A percentile compares a stretch with the other conserved stretches of the same genome.
phyloP scores from a whole-genome alignment of 2,329 filamentous ascomycete genomes.

The Sporothrix pseudoabietina region DNA sequence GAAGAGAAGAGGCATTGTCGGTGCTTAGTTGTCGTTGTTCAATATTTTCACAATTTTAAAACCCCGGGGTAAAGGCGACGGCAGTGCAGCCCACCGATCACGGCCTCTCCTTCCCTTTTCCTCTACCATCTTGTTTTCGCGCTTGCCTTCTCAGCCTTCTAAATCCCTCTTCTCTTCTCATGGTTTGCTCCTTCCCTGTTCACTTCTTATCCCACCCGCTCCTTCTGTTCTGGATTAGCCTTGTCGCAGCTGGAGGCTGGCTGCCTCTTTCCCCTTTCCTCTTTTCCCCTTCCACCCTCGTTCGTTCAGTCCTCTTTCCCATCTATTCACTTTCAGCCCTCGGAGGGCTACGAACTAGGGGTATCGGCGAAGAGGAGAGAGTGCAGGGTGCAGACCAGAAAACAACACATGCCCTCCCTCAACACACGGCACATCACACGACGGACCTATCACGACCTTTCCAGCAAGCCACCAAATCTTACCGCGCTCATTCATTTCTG shows the following conservation, averaged over 20 bases:
- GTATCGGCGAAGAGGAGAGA: not conserved
- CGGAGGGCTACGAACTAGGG: not conserved
- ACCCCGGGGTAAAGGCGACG: not conserved
- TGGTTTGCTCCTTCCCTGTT: not conserved
- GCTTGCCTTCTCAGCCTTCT: too few relatives aligned
- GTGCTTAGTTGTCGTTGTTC: not conserved
- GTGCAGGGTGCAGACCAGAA: not conserved
- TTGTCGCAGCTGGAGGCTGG: not conserved
- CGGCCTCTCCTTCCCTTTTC: not conserved
- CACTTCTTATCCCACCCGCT: not conserved
- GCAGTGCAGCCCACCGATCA: slow-evolving; percentile 10
- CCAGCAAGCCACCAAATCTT: slow-evolving; percentile 24
- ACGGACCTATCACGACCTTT: slow-evolving; percentile 13
- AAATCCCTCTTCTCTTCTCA: not conserved
- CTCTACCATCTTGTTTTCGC: too few relatives aligned
- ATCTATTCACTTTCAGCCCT: not conserved
- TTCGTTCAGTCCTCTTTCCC: not conserved
- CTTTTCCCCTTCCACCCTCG: not conserved
- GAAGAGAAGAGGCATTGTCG: not conserved
- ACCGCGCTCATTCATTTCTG: not conserved
- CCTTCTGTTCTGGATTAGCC: slow-evolving; percentile 7
- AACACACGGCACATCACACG: not conserved
- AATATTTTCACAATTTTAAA: not conserved
- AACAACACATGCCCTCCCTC: not conserved
- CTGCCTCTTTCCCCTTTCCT: not conserved